phyloP scores from a whole-genome alignment of 345 rosid genomes.

The Acer campestre region DNA sequence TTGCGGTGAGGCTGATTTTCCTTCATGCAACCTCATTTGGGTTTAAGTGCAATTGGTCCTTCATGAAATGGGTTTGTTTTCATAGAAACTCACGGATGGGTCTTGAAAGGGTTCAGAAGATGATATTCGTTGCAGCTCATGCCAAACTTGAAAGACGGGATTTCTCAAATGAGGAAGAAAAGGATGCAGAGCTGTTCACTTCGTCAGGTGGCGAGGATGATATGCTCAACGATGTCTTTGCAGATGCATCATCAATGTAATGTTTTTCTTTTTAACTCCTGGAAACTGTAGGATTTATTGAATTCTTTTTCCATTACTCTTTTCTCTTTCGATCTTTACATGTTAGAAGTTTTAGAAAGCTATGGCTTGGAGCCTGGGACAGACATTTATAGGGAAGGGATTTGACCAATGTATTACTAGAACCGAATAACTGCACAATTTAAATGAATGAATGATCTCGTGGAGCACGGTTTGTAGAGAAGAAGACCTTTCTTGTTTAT shows the following conservation, averaged over 20 bases:
- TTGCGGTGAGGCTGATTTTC: conserved; percentile 57
- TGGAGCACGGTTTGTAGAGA: conserved; percentile 17
- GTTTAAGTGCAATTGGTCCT: conserved; percentile 50
- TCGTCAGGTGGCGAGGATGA: conserved; percentile 44
- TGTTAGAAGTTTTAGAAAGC: conserved; percentile 30
- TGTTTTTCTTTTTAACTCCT: conserved; percentile 39
- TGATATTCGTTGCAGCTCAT: conserved; percentile 61
- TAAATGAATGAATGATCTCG: conserved; percentile 31
- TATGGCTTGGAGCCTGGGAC: conserved; percentile 22
- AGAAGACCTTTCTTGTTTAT: conserved; percentile 19
- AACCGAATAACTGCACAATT: conserved; percentile 27
- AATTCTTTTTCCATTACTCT: conserved; percentile 29
- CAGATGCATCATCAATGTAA: conserved; percentile 49
- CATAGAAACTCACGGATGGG: conserved; percentile 40
- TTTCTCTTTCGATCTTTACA: conserved; percentile 29
- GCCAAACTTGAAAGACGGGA: conserved; percentile 54
- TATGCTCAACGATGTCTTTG: conserved; percentile 45
- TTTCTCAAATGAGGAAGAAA: conserved; percentile 49
- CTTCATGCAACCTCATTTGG: conserved; percentile 58
- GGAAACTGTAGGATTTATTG: conserved; percentile 39
- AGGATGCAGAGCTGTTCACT: conserved; percentile 47
- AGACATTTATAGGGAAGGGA: conserved; percentile 23
- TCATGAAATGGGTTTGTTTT: conserved; percentile 43
- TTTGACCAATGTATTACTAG: conserved; percentile 26
- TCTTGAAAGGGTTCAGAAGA: conserved; percentile 56